These are phyloP conservation scores for Globisporangium cystogenes DNA, from an alignment of 352 stramenopile genomes.

Conservation along the genomic window DNA sequence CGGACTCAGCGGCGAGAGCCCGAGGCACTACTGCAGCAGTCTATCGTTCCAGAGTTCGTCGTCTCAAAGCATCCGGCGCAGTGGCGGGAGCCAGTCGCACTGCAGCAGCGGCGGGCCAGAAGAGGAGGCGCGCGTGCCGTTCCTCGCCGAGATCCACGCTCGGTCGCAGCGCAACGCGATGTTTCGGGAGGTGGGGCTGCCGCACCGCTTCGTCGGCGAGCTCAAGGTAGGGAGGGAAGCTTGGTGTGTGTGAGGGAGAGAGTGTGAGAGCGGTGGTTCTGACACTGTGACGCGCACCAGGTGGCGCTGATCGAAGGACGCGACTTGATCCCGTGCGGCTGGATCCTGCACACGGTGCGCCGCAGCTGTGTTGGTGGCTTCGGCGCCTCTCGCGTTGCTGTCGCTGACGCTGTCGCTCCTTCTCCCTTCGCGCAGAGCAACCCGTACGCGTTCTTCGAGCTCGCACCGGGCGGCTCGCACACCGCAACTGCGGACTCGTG, in stretches of 20 bases:
- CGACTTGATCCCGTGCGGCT: conserved; percentile 66
- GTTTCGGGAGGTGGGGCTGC: conserved; percentile 68
- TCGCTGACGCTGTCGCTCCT: neutral
- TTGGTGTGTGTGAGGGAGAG: neutral
- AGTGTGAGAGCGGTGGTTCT: neutral
- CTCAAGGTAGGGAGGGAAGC: conserved; percentile 28
- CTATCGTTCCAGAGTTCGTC: neutral
- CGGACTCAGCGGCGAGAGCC: neutral
- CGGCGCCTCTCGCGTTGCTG: too few relatives aligned
- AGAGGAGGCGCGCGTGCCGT: conserved; percentile 41
- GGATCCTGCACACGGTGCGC: conserved; percentile 49
- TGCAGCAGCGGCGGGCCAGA: conserved; percentile 15
- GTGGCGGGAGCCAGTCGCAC: neutral
- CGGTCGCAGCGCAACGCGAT: conserved; percentile 73
- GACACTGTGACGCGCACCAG: conserved; percentile 12
- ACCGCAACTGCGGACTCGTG: conserved; percentile 51
- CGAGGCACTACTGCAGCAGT: neutral
- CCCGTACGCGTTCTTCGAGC: conserved; percentile 69
- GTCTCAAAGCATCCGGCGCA: neutral
- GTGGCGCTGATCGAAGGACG: conserved; percentile 62
- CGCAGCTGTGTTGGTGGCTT: too few relatives aligned
- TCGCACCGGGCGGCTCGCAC: conserved; percentile 29
- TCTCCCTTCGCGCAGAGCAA: conserved; percentile 34
- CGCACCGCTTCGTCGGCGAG: conserved; percentile 68
- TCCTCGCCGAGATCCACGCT: conserved; percentile 61